Evolutionary conservation across 495 filamentous ascomycete species (phyloP).

Genomic region (Venustampulla echinocandica): DNA sequence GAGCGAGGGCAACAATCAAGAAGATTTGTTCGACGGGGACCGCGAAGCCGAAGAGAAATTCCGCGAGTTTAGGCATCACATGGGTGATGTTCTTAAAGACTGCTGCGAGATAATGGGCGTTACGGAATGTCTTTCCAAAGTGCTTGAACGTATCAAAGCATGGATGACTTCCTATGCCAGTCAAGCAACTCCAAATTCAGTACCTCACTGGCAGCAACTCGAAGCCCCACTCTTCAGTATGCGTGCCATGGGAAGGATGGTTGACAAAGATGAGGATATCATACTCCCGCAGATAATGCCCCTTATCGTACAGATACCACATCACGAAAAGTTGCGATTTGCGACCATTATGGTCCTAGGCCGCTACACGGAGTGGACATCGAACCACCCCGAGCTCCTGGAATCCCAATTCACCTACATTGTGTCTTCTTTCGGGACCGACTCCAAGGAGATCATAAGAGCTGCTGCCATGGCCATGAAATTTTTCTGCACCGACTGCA

Average conservation of each 20-base stretch:
- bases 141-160: conserved; percentile 69
- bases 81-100: conserved; percentile 98
- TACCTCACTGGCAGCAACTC: conserved; percentile 94
- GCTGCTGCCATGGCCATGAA: conserved; percentile 91
- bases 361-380: conserved; percentile 95
- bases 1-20: conserved; percentile 58
- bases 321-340: conserved; percentile 93
- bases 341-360: conserved; percentile 95
- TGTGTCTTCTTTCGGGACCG: conserved; percentile 77
- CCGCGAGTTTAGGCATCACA: conserved; percentile 88
- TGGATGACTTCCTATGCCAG: conserved; percentile 80
- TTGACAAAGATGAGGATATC: conserved; percentile 74
- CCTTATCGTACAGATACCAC: conserved; percentile 83
- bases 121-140: conserved; percentile 79
- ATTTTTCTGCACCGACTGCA: conserved; percentile 94
- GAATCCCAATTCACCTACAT: conserved; percentile 91
- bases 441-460: conserved; percentile 77
- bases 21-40: conserved; percentile 90
- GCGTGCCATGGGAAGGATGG: conserved; percentile 96
- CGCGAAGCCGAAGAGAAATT: conserved; percentile 96
- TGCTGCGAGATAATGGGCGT: conserved; percentile 93
- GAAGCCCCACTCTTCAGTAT: conserved; percentile 93
- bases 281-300: conserved; percentile 87
- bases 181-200: conserved; percentile 58
- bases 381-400: conserved; percentile 84